phyloP scores from a whole-genome alignment of 1,284 basidiomycete species.

The Cryptococcus jaspeensis region DNA sequence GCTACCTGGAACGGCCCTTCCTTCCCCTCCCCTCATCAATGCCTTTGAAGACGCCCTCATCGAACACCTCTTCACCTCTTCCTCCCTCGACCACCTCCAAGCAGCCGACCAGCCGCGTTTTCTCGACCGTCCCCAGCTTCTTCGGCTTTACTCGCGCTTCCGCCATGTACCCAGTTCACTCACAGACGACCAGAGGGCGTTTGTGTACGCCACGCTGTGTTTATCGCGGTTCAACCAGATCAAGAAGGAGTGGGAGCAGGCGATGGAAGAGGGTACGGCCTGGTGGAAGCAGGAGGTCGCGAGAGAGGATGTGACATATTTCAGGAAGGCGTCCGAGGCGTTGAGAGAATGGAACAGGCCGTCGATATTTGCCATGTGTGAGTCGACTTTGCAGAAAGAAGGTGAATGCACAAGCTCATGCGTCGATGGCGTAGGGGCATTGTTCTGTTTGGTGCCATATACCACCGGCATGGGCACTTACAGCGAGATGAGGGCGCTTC shows the following conservation, averaged over 20 bases:
- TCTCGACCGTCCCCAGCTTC: too few relatives aligned
- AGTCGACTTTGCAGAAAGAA: constrained; percentile 9
- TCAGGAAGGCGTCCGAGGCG: constrained; percentile 21
- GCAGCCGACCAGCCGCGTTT: constrained; percentile 5
- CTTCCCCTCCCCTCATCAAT: constrained; percentile 2
- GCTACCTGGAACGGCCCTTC: constrained; percentile 10
- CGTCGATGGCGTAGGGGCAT: constrained; percentile 10
- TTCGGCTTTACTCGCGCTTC: constrained; percentile 22
- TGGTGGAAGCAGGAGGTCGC: neutral
- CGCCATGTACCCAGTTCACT: constrained; percentile 22
- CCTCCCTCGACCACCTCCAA: constrained; percentile 2
- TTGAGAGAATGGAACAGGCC: constrained; percentile 24
- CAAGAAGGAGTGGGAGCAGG: neutral
- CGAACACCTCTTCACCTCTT: constrained; percentile 9
- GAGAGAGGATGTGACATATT: constrained; percentile 33
- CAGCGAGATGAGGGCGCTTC: constrained; percentile 14
- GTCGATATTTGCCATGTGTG: constrained; percentile 24
- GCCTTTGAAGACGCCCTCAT: constrained; percentile 24
- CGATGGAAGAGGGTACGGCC: neutral
- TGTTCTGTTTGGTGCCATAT: constrained; percentile 21
- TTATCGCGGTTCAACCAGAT: constrained; percentile 17
- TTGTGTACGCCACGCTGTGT: constrained; percentile 26
- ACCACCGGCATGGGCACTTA: constrained; percentile 16
- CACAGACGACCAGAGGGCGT: constrained; percentile 25
- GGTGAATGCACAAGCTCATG: neutral